These are phyloP conservation scores for Myriosclerotinia scirpicola DNA, from an alignment of 2,329 filamentous ascomycete genomes.

Conservation along the genomic window DNA sequence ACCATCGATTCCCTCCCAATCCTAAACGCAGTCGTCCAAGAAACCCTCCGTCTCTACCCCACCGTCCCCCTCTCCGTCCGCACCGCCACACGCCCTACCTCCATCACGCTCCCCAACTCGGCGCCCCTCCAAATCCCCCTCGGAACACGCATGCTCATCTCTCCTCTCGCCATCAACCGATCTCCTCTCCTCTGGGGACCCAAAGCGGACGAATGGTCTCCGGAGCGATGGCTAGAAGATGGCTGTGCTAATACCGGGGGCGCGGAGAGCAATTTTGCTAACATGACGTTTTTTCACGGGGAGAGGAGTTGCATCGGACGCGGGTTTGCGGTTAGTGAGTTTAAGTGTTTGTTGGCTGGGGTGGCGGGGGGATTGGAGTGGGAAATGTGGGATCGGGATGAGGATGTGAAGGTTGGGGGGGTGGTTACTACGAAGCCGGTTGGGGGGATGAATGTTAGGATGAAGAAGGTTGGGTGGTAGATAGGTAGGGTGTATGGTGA, in stretches of 20 bases:
- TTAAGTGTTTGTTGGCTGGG: constrained; percentile 42
- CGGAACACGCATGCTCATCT: constrained; percentile 55
- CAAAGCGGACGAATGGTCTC: constrained; percentile 59
- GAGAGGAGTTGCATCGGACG: constrained; percentile 82
- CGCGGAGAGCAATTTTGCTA: constrained; percentile 72
- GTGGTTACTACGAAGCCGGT: constrained; percentile 42
- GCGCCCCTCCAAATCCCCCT: constrained; percentile 59
- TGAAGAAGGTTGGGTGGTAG: constrained; percentile 8
- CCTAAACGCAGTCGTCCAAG: constrained; percentile 65
- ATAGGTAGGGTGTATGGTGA: neutral
- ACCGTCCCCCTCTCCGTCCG: constrained; percentile 66
- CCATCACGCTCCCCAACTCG: constrained; percentile 54
- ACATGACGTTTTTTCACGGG: constrained; percentile 82
- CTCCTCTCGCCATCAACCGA: constrained; percentile 57
- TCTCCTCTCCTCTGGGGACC: constrained; percentile 58
- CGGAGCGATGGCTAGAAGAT: constrained; percentile 54
- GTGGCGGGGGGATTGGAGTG: constrained; percentile 12
- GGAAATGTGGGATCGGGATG: constrained; percentile 40
- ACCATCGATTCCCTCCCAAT: constrained; percentile 65
- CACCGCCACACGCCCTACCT: constrained; percentile 55
- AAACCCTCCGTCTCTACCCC: constrained; percentile 66
- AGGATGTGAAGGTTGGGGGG: constrained; percentile 57
- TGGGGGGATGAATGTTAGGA: constrained; percentile 22
- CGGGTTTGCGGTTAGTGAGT: constrained; percentile 77
- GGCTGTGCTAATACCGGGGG: constrained; percentile 54